Evolutionary conservation across 139 green algal genomes (phyloP), one percentile per base, ranked within the genome.

Genomic region (Coccomyxa sp.): DNA sequence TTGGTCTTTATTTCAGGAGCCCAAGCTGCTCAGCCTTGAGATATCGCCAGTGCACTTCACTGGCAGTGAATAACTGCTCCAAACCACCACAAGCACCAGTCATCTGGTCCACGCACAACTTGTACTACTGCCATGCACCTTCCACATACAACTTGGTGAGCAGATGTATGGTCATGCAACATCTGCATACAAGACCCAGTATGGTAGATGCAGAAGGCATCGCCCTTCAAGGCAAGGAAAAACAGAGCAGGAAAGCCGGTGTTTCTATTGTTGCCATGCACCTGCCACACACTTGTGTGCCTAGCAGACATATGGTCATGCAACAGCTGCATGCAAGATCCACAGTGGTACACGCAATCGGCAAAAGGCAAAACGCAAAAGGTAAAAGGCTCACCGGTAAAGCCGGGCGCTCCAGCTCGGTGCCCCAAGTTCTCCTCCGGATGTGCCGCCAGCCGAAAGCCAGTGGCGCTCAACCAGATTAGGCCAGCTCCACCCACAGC

Each of bases 391-490:
- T n/a, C 31, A 59, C 76, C 31, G 27, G 17, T 25, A 63, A 80
- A 80, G 30, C 17, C 76, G 0, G 17, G 13, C 13, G 30, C 76
- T 30, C 76, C 76, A 30, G 76, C 30, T 1, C 76, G 28, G 76
- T 80, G 76, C 28, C 76, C 76, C 30, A 27, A 30, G 58, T 80
- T 80, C 23, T n/a, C 16, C 76, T 60, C 76, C 30, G 76, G 76
- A 13, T 80, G 76, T 17, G 3, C 9, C 17, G 16, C 16, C 7
- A 80, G 76, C 17, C 27, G 30, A 1, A 28, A 27, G 30, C 30
- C 28, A 1, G 23, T 77, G 71, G 14, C 13, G 14, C 63, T 4
- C 28, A 31, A 1, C 76, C 30, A 59, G 0, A 16, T 16, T 3
- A 18, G 13, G 14, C 63, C 15, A 9, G 30, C 31, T 18, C 1